Conservation (phyloP, 805 yeast genomes). For the Brettanomyces custersianus region DNA sequence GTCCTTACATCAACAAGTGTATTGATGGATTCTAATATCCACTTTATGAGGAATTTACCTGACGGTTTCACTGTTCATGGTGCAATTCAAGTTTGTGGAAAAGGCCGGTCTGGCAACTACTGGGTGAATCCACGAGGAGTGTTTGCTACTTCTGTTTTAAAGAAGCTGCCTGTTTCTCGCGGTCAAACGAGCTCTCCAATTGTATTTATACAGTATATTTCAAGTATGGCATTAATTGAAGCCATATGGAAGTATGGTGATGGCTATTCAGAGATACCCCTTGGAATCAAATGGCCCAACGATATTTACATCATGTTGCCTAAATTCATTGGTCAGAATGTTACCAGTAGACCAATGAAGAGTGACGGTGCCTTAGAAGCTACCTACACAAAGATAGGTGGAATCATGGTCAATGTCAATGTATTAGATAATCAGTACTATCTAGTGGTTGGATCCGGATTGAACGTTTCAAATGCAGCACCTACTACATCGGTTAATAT, state of each 20-base stretch:
- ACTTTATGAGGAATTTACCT: constrained; percentile 51
- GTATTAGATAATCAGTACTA: constrained; percentile 50
- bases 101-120: constrained; percentile 90
- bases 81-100: constrained; percentile 78
- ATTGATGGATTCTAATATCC: constrained; percentile 64
- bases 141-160: constrained; percentile 66
- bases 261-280: constrained; percentile 61
- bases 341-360: constrained; percentile 4
- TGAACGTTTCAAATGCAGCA: constrained; percentile 74
- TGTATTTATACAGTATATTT: constrained; percentile 80
- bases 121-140: constrained; percentile 97
- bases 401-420: constrained; percentile 76
- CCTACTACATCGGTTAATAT: constrained; percentile 87
- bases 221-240: constrained; percentile 75
- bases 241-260: constrained; percentile 52
- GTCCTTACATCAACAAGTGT: constrained; percentile 84
- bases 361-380: constrained; percentile 36
- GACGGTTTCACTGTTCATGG: constrained; percentile 66
- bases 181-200: constrained; percentile 40
- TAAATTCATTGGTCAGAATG: constrained; percentile 32
- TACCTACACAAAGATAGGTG: constrained; percentile 69
- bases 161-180: constrained; percentile 45
- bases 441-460: constrained; percentile 78
- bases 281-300: constrained; percentile 93
- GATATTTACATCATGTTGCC: constrained; percentile 77